Conservation (phyloP, 805 yeast genomes). For the Candida chauliodis region DNA sequence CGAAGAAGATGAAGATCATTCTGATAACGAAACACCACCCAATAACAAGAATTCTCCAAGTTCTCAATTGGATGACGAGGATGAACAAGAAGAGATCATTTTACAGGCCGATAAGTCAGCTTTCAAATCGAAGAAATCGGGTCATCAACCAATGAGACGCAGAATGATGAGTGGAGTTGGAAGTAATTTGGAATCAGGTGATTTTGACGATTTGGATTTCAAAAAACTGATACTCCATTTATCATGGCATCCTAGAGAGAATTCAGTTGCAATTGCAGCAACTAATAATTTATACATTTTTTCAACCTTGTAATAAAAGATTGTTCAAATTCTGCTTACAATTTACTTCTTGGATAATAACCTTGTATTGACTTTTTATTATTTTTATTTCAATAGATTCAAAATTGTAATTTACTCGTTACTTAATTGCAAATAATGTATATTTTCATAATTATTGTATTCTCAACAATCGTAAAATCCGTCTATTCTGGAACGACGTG, state of each 20-base stretch:
- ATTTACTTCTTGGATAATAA: not conserved
- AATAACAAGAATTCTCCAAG: conserved; percentile 26
- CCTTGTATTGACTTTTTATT: not conserved
- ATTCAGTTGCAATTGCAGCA: conserved; percentile 96
- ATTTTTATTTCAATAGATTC: not conserved
- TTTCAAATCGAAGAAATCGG: conserved; percentile 72
- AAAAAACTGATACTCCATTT: conserved; percentile 90
- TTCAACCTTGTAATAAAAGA: conserved; percentile 54
- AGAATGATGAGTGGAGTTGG: conserved; percentile 49
- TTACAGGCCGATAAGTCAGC: conserved; percentile 98
- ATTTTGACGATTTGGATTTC: conserved; percentile 81
- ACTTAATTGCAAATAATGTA: too few relatives aligned
- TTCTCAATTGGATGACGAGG: conserved; percentile 27
- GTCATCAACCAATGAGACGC: conserved; percentile 41
- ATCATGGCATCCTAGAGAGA: conserved; percentile 98
- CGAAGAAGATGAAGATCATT: conserved; percentile 27
- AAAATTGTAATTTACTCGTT: too few relatives aligned
- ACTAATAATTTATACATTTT: conserved; percentile 90
- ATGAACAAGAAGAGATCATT: conserved; percentile 57
- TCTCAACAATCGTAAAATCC: too few relatives aligned
- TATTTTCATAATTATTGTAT: too few relatives aligned
- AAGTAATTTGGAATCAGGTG: conserved; percentile 31
- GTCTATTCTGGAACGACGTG: conserved; percentile 46
- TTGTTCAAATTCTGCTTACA: not conserved
- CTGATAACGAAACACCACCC: conserved; percentile 23